These are phyloP conservation scores for Claviceps cyperi DNA, from an alignment of 2,329 filamentous ascomycete species.

Conservation along the genomic window DNA sequence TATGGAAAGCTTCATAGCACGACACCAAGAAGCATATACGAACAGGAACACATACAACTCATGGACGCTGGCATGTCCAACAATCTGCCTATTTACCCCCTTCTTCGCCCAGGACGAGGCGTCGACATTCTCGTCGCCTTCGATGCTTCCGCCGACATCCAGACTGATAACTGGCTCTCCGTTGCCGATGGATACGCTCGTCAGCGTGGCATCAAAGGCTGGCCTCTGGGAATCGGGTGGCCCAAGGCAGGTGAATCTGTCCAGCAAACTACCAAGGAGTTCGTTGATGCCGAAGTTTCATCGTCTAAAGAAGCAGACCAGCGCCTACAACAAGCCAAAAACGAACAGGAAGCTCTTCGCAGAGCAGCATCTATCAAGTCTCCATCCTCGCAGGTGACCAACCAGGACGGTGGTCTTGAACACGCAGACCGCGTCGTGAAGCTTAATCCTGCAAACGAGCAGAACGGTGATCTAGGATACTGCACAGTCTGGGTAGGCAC, in stretches of 20 bases:
- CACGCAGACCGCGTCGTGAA: slow-evolving; percentile 18
- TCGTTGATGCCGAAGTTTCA: slow-evolving; percentile 50
- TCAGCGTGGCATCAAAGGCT: slow-evolving; percentile 82
- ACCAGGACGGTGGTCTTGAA: background rate
- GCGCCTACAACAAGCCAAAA: slow-evolving; percentile 48
- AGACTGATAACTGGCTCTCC: slow-evolving; percentile 89
- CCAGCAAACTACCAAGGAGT: slow-evolving; percentile 45
- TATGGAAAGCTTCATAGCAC: slow-evolving; percentile 57
- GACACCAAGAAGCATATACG: slow-evolving; percentile 63
- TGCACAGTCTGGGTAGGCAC: slow-evolving; percentile 93
- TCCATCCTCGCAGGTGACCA: slow-evolving; percentile 5
- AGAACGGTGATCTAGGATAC: slow-evolving; percentile 57
- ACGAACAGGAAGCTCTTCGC: slow-evolving; percentile 23
- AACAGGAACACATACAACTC: slow-evolving; percentile 56
- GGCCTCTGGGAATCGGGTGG: slow-evolving; percentile 94
- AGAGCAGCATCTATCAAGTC: slow-evolving; percentile 8
- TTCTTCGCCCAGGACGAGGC: slow-evolving; percentile 74
- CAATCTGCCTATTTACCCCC: slow-evolving; percentile 88
- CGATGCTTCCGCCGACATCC: slow-evolving; percentile 86
- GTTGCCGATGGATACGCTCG: slow-evolving; percentile 86
- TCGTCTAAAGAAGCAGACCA: slow-evolving; percentile 44
- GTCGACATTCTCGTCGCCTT: slow-evolving; percentile 88
- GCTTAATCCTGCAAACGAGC: slow-evolving; percentile 27
- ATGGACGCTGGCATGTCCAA: slow-evolving; percentile 99
- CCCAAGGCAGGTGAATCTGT: slow-evolving; percentile 47